Evolutionary conservation across 2,329 filamentous ascomycete genomes (phyloP), one percentile per base, ranked within the genome.

Genomic region (Talaromyces sp.): DNA sequence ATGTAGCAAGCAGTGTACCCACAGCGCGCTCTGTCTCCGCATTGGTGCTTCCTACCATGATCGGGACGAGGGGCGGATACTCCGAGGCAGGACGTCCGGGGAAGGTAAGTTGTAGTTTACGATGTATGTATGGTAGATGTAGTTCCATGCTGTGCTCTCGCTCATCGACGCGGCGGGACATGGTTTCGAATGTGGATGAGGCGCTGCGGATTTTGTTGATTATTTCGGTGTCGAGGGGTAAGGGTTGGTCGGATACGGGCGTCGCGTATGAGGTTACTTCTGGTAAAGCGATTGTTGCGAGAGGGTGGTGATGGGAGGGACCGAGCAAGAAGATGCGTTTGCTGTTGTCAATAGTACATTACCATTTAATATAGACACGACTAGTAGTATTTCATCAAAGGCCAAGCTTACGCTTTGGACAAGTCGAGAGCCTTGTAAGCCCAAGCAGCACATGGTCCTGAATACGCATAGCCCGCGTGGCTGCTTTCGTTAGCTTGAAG

Each of bases 101-200:
- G 66, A 77, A 77, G 40, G 79, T 85, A 75, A 81, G 79, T 65
- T 84, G 84, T 6, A 89, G 83, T 62, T 91, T 87, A 74, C 93
- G 93, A 82, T 93, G 93, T 68, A 98, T 90, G 74, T 96, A 97
- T 0, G 95, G 94, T 8, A 98, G 84, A 71, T 99, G 95, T 90
- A 99, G 96, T 81, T 99, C 95, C 1, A 98, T 85, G 61, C 92
- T 97, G 78, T 99, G 95, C 78, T 99, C 95, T 5, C 86, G 85
- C 68, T 92, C 86, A 73, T 99, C 95, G 5, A 88, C 82, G 3
- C 81, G 72, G 19, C 77, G 78, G 1, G 85, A 86, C 82, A 97
- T 95, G 19, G 72, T 77, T 19, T 75, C 76, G 65, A 82, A 82
- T 56, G 69, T 73, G 58, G 77, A 65, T 7, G 70, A 75, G n/a